phyloP scores from a whole-genome alignment of 768 basidiomycete species.

The Pulveroboletus sp. region DNA sequence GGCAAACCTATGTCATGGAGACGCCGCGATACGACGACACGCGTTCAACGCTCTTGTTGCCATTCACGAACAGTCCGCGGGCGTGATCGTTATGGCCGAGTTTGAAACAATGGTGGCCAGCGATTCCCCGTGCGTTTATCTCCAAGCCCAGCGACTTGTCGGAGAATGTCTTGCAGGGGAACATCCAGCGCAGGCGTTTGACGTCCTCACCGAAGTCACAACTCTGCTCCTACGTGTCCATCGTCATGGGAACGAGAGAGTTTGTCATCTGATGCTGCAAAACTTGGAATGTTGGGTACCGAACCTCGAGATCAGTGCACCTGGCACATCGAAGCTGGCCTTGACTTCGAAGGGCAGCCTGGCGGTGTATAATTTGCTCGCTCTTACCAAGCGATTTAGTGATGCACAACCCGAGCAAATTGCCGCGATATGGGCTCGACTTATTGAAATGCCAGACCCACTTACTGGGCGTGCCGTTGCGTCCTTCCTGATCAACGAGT shows the following conservation, averaged over 20 bases:
- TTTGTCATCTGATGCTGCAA: slow-evolving; percentile 65
- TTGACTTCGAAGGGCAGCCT: slow-evolving; percentile 49
- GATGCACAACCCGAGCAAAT: slow-evolving; percentile 79
- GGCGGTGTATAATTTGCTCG: slow-evolving; percentile 77
- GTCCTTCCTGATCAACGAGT: slow-evolving; percentile 84
- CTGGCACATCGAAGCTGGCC: slow-evolving; percentile 36
- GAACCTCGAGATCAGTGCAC: slow-evolving; percentile 56
- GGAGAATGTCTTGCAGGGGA: slow-evolving; percentile 78
- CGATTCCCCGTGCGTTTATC: slow-evolving; percentile 70
- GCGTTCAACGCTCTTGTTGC: slow-evolving; percentile 78
- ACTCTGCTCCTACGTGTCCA: slow-evolving; percentile 68
- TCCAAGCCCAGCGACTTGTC: slow-evolving; percentile 75
- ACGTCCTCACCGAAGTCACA: slow-evolving; percentile 69
- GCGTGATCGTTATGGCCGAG: slow-evolving; percentile 63
- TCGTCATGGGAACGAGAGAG: slow-evolving; percentile 44
- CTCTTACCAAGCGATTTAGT: slow-evolving; percentile 75
- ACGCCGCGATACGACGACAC: slow-evolving; percentile 58
- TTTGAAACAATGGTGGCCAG: slow-evolving; percentile 76
- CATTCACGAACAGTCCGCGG: slow-evolving; percentile 66
- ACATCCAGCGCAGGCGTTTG: slow-evolving; percentile 61
- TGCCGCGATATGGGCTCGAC: slow-evolving; percentile 70
- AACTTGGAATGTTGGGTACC: slow-evolving; percentile 84
- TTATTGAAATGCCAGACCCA: slow-evolving; percentile 70
- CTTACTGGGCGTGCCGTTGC: slow-evolving; percentile 77
- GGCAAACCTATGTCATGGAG: slow-evolving; percentile 80